Conservation (phyloP, 2,329 filamentous ascomycete species). For the Phoma sp. region DNA sequence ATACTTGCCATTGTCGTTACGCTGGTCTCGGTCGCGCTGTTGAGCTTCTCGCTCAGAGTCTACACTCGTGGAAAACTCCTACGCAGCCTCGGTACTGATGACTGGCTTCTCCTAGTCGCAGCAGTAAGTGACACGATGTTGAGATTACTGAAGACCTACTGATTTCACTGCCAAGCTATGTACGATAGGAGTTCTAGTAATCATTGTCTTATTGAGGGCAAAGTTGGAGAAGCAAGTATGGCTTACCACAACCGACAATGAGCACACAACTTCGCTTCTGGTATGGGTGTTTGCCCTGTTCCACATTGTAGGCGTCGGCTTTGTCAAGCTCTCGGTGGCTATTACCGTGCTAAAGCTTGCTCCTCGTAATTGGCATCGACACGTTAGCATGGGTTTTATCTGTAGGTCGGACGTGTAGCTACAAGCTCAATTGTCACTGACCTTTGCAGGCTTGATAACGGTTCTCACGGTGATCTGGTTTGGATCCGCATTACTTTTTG, state of each 20-base stretch:
- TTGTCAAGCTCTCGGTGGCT: conserved; percentile 56
- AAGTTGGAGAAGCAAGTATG: neutral
- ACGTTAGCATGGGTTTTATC: conserved; percentile 51
- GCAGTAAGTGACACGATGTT: conserved; percentile 37
- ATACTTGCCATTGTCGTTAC: conserved; percentile 50
- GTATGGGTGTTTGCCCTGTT: conserved; percentile 48
- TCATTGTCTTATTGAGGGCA: neutral
- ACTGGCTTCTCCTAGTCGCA: conserved; percentile 52
- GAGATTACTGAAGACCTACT: neutral
- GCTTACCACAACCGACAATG: neutral
- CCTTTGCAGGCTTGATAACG: conserved; percentile 20
- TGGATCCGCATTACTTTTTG: conserved; percentile 55
- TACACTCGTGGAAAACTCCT: conserved; percentile 57
- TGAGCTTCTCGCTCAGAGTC: conserved; percentile 51
- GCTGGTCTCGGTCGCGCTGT: conserved; percentile 50
- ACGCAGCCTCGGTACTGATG: conserved; percentile 58
- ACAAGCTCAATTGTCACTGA: conserved; percentile 2
- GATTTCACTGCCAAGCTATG: conserved; percentile 13
- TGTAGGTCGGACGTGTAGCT: conserved; percentile 35
- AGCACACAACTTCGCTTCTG: neutral
- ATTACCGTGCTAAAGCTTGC: conserved; percentile 54
- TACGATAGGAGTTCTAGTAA: conserved; percentile 19
- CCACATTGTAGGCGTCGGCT: conserved; percentile 52
- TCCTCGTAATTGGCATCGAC: conserved; percentile 44
- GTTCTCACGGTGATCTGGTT: conserved; percentile 52